phyloP scores from a whole-genome alignment of 2,329 filamentous ascomycete genomes.

The Mycogone perniciosa region DNA sequence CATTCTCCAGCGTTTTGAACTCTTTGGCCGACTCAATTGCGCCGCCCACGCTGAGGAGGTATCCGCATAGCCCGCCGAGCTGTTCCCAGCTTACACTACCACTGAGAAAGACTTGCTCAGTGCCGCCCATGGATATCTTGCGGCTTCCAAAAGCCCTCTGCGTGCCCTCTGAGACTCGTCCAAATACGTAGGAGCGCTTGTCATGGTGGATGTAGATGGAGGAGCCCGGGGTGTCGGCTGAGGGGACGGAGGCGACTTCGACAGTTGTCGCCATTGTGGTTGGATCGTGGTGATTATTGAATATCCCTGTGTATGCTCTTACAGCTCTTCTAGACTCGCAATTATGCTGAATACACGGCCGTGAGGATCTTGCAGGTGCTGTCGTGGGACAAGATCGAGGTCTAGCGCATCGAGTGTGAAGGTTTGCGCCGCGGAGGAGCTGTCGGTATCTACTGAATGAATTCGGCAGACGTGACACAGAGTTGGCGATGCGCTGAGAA shows the following conservation, averaged over 20 bases:
- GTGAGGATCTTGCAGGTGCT: not conserved
- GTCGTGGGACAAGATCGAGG: not conserved
- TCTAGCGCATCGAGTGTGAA: conserved; percentile 1
- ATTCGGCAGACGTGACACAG: conserved; percentile 1
- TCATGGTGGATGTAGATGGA: conserved; percentile 74
- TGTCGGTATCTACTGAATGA: conserved; percentile 3
- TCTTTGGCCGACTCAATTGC: conserved; percentile 43
- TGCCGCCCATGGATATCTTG: conserved; percentile 56
- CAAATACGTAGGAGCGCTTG: conserved; percentile 77
- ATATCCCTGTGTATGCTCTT: conserved; percentile 14
- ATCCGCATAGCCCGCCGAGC: conserved; percentile 75
- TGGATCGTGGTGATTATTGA: conserved; percentile 5
- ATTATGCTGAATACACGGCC: not conserved
- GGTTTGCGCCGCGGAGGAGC: not conserved
- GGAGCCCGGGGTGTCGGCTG: conserved; percentile 80
- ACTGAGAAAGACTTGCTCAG: conserved; percentile 75
- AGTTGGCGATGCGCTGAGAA: conserved; percentile 14
- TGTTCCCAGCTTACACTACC: conserved; percentile 70
- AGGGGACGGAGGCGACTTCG: conserved; percentile 74
- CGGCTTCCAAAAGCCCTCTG: conserved; percentile 71
- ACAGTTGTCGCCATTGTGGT: conserved; percentile 63
- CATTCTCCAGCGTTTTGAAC: conserved; percentile 33
- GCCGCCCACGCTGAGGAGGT: conserved; percentile 80
- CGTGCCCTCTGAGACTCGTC: conserved; percentile 74
- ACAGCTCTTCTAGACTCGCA: not conserved